Evolutionary conservation across 2,329 filamentous ascomycete species (phyloP), one percentile per base, ranked within the genome.

Genomic region (Pezicula carpinea): DNA sequence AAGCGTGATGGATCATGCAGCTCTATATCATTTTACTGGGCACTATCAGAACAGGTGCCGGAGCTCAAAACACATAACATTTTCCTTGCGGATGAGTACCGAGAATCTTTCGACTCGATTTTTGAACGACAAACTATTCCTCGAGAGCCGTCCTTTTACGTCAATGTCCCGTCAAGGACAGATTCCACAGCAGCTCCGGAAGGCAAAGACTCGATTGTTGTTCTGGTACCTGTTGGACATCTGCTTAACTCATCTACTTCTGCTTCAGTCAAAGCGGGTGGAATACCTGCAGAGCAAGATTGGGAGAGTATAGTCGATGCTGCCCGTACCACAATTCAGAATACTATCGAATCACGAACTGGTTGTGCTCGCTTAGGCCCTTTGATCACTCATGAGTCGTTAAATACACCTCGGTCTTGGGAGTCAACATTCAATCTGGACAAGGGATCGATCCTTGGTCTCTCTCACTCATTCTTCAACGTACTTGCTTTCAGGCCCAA

Each of bases 1-100:
- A 71, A 74, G 48, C 69, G 76, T 5, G 69, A 76, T 11, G 75
- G 80, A 1, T 87, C 82, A 0, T 89, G 85, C 66, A 85, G 80
- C 53, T 85, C 81, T 48, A 85, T 89, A 54, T 87, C 82, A 5
- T 89, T 89, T 66, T 89, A 88, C 71, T 90, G 84, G 85, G 77
- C 79, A 3, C 71, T 88, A 17, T 72, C 79, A 49, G 69, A 72
- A 43, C 72, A 74, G 43, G 68, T 89, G 2, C 77, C 79, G 0
- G 76, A 85, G 62, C 74, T 90, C 2, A 70, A 75, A 15, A 78
- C 82, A 0, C 86, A 90, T 67, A 90, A 89, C 63, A 87, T 89
- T 57, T 90, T 90, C 69, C 76, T 89, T 6, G 84, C 85, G 2
- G 80, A 87, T 55, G 74, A 85, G 53, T 90, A 88, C 63, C 73